phyloP scores from a whole-genome alignment of 2,329 filamentous ascomycete genomes.

The Hypomyces perniciosus region DNA sequence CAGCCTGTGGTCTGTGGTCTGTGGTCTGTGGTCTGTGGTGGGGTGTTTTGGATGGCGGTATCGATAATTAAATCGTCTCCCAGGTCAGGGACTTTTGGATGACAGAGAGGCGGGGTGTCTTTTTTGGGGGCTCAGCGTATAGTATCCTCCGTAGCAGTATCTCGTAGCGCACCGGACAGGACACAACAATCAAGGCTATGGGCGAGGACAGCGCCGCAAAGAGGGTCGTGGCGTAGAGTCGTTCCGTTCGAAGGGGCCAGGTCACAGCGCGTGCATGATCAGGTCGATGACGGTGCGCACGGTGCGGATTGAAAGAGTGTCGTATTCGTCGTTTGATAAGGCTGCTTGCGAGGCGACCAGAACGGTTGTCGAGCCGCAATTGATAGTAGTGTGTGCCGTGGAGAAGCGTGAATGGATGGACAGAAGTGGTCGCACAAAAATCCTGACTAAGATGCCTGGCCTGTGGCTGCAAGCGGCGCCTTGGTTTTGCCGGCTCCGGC shows the following conservation, averaged over 20 bases:
- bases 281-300: neutral
- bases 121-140: neutral
- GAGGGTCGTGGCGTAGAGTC: neutral
- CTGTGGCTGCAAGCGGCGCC: constrained; percentile 16
- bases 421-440: neutral
- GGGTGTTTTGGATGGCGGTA: constrained; percentile 5
- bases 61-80: constrained; percentile 4
- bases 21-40: neutral
- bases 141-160: neutral
- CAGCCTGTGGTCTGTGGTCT: neutral
- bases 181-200: no score
- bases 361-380: constrained; percentile 3
- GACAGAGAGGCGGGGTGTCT: neutral
- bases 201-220: neutral
- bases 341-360: neutral
- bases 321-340: constrained; percentile 6
- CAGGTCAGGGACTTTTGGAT: neutral
- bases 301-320: constrained; percentile 6
- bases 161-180: neutral
- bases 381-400: neutral
- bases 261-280: neutral
- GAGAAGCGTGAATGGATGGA: constrained; percentile 2
- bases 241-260: neutral
- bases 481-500: constrained; percentile 22
- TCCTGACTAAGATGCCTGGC: neutral